Conservation (phyloP, 345 rosid species). For the Salix dunnii region DNA sequence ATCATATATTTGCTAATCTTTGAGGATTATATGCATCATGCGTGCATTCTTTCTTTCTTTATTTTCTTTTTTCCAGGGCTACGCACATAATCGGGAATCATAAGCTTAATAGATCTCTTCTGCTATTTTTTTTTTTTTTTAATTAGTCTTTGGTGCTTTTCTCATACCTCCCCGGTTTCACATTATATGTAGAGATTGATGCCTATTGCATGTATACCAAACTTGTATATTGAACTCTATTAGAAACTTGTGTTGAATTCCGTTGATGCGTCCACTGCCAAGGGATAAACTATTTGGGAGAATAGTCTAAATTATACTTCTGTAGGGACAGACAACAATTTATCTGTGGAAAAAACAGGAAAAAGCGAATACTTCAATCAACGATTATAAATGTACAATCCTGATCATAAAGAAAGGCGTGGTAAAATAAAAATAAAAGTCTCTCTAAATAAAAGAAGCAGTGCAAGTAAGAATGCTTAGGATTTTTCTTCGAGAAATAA, state of each 20-base stretch:
- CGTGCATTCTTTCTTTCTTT: neutral
- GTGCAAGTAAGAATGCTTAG: neutral
- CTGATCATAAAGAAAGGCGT: slow-evolving; percentile 5
- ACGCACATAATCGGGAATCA: neutral
- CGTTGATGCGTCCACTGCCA: neutral
- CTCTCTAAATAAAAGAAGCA: neutral
- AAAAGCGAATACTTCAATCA: neutral
- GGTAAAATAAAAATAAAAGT: neutral
- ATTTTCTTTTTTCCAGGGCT: neutral
- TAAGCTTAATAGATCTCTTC: neutral
- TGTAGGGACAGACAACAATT: slow-evolving; percentile 6
- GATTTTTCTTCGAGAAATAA: neutral
- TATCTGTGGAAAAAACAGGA: neutral
- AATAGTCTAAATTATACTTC: neutral
- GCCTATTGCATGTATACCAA: too few species aligned
- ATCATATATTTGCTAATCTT: too few species aligned
- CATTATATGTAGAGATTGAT: neutral
- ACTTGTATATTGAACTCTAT: too few species aligned
- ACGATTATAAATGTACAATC: slow-evolving; percentile 10
- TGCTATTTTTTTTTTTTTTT: neutral
- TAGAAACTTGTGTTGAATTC: neutral
- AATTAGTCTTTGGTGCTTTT: neutral
- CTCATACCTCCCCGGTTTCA: neutral
- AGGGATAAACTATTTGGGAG: neutral
- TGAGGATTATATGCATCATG: neutral